Evolutionary conservation across 179 eudicot genomes (phyloP).

Genomic region (Beta lomatogona): DNA sequence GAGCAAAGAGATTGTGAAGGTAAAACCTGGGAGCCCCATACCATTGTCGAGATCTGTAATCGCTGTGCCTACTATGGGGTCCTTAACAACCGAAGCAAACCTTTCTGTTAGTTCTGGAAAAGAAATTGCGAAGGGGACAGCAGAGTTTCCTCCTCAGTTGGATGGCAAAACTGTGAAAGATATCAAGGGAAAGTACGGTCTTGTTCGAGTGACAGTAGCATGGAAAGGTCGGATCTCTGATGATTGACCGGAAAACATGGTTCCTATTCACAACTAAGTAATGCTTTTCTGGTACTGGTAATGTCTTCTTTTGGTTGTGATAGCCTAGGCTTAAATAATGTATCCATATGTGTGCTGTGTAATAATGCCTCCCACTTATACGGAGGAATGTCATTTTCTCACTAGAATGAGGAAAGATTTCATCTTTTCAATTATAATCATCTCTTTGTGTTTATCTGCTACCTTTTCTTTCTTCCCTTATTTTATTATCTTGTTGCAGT

Average conservation of each 20-base stretch:
- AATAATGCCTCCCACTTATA: background rate
- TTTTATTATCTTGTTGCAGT: no score
- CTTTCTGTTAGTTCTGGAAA: background rate
- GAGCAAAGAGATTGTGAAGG: constrained; percentile 3
- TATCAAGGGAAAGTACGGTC: constrained; percentile 2
- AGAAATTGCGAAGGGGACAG: constrained; percentile 7
- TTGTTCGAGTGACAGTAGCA: constrained; percentile 17
- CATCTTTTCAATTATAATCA: background rate
- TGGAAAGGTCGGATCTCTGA: constrained; percentile 18
- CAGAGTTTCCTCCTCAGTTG: constrained; percentile 14
- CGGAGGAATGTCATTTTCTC: background rate
- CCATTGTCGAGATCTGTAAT: constrained; percentile 17
- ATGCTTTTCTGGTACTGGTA: background rate
- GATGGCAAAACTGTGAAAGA: background rate
- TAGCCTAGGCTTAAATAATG: background rate
- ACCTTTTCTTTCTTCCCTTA: no score
- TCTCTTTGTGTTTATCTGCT: no score
- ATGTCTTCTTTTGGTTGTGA: background rate
- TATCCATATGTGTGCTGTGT: background rate
- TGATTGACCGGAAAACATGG: background rate
- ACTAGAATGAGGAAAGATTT: background rate
- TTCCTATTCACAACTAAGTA: background rate
- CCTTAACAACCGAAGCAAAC: constrained; percentile 8
- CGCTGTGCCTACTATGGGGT: constrained; percentile 15
- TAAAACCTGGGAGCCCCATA: background rate